phyloP scores from a whole-genome alignment of 345 rosid species.

The Turritis glabra region DNA sequence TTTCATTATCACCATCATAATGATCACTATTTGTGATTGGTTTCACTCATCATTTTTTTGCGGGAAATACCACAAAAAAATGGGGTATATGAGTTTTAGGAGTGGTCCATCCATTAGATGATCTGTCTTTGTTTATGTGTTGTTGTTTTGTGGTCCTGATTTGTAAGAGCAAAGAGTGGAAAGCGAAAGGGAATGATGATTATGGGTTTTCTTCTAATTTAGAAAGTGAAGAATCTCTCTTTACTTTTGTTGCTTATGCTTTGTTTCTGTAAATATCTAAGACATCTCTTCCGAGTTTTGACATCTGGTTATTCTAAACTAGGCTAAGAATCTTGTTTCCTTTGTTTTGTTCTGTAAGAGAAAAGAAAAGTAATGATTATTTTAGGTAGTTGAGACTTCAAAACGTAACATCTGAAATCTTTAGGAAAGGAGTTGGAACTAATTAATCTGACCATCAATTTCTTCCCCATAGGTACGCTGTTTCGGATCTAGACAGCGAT shows the following conservation, averaged over 20 bases:
- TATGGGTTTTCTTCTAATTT: conserved; percentile 20
- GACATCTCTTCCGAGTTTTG: conserved; percentile 18
- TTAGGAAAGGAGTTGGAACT: neutral
- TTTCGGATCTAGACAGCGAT: conserved; percentile 77
- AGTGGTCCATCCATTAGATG: conserved; percentile 32
- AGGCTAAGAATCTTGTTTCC: conserved; percentile 18
- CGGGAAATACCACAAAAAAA: conserved; percentile 23
- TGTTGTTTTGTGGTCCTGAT: conserved; percentile 36
- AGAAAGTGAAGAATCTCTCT: conserved; percentile 42
- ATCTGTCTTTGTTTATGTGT: conserved; percentile 36
- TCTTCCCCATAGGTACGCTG: conserved; percentile 57
- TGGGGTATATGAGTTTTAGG: conserved; percentile 31
- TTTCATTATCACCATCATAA: neutral
- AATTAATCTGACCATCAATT: neutral
- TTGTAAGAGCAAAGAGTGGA: conserved; percentile 15
- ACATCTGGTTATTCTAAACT: conserved; percentile 23
- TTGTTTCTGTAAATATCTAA: conserved; percentile 23
- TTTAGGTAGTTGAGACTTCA: neutral
- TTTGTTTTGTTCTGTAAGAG: neutral
- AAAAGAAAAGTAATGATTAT: neutral
- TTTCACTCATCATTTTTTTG: conserved; percentile 23
- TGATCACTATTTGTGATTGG: conserved; percentile 24
- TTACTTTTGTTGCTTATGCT: conserved; percentile 18
- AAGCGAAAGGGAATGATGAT: conserved; percentile 22
- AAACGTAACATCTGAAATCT: neutral